A percentile compares a stretch with the other conserved stretches of the same genome.
Conservation (phyloP, 192 early-diverging fungal genomes). For the Chytriomyces confervae region DNA sequence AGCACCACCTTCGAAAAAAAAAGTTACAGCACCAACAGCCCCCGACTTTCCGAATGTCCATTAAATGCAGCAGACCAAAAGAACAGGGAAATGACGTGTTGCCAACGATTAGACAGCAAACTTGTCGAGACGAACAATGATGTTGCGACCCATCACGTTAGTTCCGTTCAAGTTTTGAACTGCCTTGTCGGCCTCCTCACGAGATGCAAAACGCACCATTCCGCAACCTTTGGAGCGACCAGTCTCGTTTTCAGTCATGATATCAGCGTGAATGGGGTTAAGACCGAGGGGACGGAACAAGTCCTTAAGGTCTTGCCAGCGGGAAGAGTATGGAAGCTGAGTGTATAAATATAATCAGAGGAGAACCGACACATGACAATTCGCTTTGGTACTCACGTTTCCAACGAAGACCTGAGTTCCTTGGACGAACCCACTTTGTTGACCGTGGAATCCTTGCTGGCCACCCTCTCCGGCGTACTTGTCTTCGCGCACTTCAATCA, state of each 20-base stretch:
- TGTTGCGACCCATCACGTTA: constrained; percentile 48
- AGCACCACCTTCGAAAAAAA: background rate
- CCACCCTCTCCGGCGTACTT: constrained; percentile 41
- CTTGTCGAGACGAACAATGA: constrained; percentile 60
- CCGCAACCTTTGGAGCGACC: constrained; percentile 61
- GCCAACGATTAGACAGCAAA: constrained; percentile 36
- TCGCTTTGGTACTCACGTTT: constrained; percentile 59
- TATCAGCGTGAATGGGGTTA: constrained; percentile 57
- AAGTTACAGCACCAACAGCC: background rate
- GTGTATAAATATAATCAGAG: constrained; percentile 14
- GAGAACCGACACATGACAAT: background rate
- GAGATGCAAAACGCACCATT: constrained; percentile 62
- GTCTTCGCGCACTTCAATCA: constrained; percentile 57
- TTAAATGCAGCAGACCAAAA: background rate
- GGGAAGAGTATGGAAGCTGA: constrained; percentile 54
- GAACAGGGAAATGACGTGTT: constrained; percentile 1
- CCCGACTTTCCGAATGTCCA: background rate
- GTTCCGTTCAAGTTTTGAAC: constrained; percentile 57
- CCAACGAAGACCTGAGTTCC: constrained; percentile 75
- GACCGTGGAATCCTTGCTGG: constrained; percentile 19
- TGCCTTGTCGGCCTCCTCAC: constrained; percentile 73
- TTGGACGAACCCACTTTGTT: constrained; percentile 25
- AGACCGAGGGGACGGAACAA: constrained; percentile 52
- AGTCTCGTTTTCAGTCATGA: constrained; percentile 49
- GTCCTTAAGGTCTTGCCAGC: constrained; percentile 65